Evolutionary conservation across 1,284 basidiomycete genomes (phyloP).

Genomic region (Austroboletus sp.): DNA sequence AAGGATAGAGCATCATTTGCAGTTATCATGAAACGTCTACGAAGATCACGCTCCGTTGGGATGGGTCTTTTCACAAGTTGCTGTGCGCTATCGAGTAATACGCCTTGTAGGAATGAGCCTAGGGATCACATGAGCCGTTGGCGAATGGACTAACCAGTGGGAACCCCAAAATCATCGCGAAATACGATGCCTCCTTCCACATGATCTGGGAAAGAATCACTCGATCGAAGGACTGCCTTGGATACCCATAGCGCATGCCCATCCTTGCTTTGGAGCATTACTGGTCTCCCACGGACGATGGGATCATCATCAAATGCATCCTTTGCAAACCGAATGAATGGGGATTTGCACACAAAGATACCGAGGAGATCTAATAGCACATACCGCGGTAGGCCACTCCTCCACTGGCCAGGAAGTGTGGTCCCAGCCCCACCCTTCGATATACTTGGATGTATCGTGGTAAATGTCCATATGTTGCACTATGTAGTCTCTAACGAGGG

Average conservation of each 20-base stretch:
- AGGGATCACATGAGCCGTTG: background rate
- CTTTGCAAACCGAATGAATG: slow-evolving; percentile 34
- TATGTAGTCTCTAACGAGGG: slow-evolving; percentile 61
- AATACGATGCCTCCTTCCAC: slow-evolving; percentile 79
- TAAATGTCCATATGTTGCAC: slow-evolving; percentile 49
- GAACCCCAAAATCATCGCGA: slow-evolving; percentile 59
- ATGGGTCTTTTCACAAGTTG: slow-evolving; percentile 57
- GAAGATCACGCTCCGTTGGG: slow-evolving; percentile 58
- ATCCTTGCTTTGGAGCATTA: slow-evolving; percentile 79
- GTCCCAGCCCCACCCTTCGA: slow-evolving; percentile 88
- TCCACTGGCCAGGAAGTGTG: slow-evolving; percentile 70
- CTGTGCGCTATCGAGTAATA: slow-evolving; percentile 68
- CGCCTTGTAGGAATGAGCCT: slow-evolving; percentile 37
- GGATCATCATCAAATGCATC: slow-evolving; percentile 67
- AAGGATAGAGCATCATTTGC: slow-evolving; percentile 60
- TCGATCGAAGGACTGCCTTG: slow-evolving; percentile 48
- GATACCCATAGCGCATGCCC: slow-evolving; percentile 88
- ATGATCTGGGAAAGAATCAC: slow-evolving; percentile 55
- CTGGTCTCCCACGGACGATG: slow-evolving; percentile 57
- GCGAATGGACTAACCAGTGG: slow-evolving; percentile 56
- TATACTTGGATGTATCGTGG: slow-evolving; percentile 53
- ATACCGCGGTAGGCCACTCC: slow-evolving; percentile 70
- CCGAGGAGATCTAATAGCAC: background rate
- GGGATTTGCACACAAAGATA: background rate
- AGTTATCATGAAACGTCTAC: slow-evolving; percentile 57